A percentile compares a stretch with the other conserved stretches of the same genome.
These are phyloP conservation scores for Aspergillus avenaceus DNA, from an alignment of 495 filamentous ascomycete genomes.

Conservation along the genomic window DNA sequence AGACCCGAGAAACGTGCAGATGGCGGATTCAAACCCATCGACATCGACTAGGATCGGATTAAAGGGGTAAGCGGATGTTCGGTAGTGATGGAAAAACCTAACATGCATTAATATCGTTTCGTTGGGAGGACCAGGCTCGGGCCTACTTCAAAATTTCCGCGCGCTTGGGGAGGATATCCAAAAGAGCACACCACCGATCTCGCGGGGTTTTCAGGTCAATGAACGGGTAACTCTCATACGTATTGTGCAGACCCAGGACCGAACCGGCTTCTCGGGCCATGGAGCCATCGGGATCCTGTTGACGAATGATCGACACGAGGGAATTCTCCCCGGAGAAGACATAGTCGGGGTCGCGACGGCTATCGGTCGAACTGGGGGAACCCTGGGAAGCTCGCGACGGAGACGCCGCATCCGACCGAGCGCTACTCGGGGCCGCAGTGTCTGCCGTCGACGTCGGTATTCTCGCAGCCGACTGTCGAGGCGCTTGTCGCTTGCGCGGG, in stretches of 20 bases:
- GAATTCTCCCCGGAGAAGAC: constrained; percentile 39
- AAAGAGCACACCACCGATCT: constrained; percentile 26
- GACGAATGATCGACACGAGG: constrained; percentile 28
- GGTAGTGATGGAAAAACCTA: constrained; percentile 48
- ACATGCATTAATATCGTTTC: background rate
- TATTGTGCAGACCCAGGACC: constrained; percentile 70
- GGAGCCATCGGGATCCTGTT: constrained; percentile 55
- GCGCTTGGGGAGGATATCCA: constrained; percentile 26
- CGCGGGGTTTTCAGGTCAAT: constrained; percentile 26
- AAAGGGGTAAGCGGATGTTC: constrained; percentile 44
- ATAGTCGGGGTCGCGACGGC: constrained; percentile 19
- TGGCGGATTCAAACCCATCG: constrained; percentile 42
- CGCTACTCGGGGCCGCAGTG: background rate
- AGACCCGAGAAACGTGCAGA: constrained; percentile 42
- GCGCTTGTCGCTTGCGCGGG: background rate
- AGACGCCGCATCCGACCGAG: background rate
- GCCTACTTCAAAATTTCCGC: constrained; percentile 32
- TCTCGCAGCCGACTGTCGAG: background rate
- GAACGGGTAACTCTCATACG: constrained; percentile 66
- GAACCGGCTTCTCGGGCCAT: constrained; percentile 30
- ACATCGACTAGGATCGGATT: constrained; percentile 49
- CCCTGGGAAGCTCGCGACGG: background rate
- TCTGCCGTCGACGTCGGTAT: background rate
- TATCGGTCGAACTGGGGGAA: background rate
- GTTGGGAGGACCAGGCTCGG: background rate